phyloP scores from a whole-genome alignment of 176 grass and related monocot genomes.

The Raddia distichophylla region DNA sequence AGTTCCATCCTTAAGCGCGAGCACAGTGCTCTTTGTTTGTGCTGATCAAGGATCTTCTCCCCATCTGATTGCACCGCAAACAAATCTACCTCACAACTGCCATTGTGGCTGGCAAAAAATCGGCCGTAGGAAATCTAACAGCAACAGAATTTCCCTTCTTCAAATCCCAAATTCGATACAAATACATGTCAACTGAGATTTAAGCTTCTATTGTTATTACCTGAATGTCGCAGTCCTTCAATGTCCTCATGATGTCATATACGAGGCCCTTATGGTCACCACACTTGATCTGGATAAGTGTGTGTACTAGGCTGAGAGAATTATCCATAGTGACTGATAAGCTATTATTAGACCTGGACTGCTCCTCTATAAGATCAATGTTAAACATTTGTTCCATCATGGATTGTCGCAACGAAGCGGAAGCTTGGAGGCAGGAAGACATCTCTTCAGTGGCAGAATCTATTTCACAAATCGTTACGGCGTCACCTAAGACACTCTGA shows the following conservation, averaged over 20 bases:
- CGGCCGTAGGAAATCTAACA: constrained; percentile 64
- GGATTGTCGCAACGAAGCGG: constrained; percentile 34
- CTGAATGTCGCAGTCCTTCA: constrained; percentile 91
- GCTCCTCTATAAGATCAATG: constrained; percentile 49
- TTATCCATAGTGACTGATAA: constrained; percentile 69
- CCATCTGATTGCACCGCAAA: constrained; percentile 77
- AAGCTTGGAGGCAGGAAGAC: constrained; percentile 54
- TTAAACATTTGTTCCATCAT: constrained; percentile 56
- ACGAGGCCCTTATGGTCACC: constrained; percentile 75
- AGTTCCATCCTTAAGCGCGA: constrained; percentile 63
- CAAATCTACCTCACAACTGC: constrained; percentile 72
- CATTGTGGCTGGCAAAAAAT: constrained; percentile 69
- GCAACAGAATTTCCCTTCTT: constrained; percentile 8
- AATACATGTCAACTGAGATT: neutral
- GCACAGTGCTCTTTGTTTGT: constrained; percentile 53
- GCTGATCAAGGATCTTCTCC: constrained; percentile 68
- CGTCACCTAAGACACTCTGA: constrained; percentile 58
- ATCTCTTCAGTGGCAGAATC: constrained; percentile 52
- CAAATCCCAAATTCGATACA: neutral
- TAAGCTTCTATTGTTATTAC: constrained; percentile 44
- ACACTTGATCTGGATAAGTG: constrained; percentile 81
- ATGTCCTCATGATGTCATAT: constrained; percentile 84
- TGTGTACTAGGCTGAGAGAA: constrained; percentile 64
- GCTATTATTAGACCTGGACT: constrained; percentile 15
- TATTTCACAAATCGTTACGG: constrained; percentile 70